Percentiles rank a stretch among this genome's conserved stretches.
phyloP scores from a whole-genome alignment of 345 rosid genomes.

The Arabidopsis suecica region DNA sequence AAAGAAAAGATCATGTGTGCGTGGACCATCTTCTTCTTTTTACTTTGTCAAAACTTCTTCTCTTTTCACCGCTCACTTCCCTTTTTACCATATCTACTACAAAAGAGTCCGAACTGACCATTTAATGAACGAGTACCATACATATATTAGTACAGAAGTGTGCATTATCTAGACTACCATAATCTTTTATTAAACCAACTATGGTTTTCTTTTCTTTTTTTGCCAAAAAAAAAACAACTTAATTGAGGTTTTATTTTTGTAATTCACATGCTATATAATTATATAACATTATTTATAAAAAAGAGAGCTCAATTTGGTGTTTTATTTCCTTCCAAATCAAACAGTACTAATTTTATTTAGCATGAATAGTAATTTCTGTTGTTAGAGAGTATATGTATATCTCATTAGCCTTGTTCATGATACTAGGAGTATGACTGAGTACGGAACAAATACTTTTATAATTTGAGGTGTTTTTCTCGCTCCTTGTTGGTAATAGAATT shows the following conservation, averaged over 20 bases:
- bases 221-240: neutral
- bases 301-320: neutral
- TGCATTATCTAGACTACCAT: neutral
- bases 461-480: too few species aligned
- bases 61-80: neutral
- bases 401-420: too few species aligned
- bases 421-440: too few species aligned
- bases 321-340: neutral
- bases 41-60: neutral
- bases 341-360: neutral
- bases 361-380: neutral
- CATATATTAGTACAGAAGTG: neutral
- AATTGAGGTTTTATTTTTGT: neutral
- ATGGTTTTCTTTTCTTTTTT: neutral
- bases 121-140: neutral
- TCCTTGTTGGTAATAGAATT: too few species aligned
- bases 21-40: conserved; percentile 31
- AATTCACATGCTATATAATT: neutral
- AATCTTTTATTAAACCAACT: neutral
- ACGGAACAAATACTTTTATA: too few species aligned
- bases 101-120: neutral
- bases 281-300: neutral
- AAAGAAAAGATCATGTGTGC: conserved; percentile 24
- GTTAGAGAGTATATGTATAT: too few species aligned
- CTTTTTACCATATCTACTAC: neutral